Base-by-base conservation (phyloP, 495 filamentous ascomycete species). In the Penicillium argentinense region DNA sequence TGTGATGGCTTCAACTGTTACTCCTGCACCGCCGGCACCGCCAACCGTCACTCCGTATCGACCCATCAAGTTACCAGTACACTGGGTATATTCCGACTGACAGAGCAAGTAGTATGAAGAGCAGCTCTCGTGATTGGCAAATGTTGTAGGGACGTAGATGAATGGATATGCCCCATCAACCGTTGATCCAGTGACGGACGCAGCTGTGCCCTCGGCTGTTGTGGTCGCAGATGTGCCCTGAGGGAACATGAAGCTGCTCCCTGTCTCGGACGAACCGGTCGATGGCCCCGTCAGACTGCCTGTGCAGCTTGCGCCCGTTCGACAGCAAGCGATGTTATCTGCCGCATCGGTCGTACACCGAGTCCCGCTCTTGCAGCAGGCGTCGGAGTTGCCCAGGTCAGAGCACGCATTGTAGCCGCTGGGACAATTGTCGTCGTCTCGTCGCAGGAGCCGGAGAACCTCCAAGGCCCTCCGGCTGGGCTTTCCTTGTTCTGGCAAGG, bases 61-160 rank as follows among this genome's bases (percentile, higher is more conserved):
- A 9, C 74, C 81, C 25, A 71, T 74, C 33, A 89, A 63, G 16
- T 72, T 71, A n/a, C 73, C 68, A 0, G 83, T 79, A 54, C 87
- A 91, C 22, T 71, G 75, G 13, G 69, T 66, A 54, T 83, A 86
- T 56, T 87, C 84, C 25, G 68, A 73, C 56, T 80, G 72, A 59
- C 86, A 91, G 36, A 78, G 71, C 27, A 73, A 79, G 62, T 84
- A 79, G 54, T 86, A 86, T 9, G 81, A 78, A 1, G 83, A 78
- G 67, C 87, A 91, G 8, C 72, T 71, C n/a, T 71, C 78, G 13
- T 76, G 65, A 49, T 87, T 80, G 37, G 69, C 57, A 50, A 88
- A 88, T 30, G 75, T 76, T 1, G 86, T 89, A 23, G 82, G 80
- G 42, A 88, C 73, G 53, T 76, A 77, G 24, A 84, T 69, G 59